Percentiles rank a stretch among this genome's conserved stretches.
Evolutionary conservation across 306 rosid species (phyloP).

Genomic region (Cotoneaster glaucophyllus): DNA sequence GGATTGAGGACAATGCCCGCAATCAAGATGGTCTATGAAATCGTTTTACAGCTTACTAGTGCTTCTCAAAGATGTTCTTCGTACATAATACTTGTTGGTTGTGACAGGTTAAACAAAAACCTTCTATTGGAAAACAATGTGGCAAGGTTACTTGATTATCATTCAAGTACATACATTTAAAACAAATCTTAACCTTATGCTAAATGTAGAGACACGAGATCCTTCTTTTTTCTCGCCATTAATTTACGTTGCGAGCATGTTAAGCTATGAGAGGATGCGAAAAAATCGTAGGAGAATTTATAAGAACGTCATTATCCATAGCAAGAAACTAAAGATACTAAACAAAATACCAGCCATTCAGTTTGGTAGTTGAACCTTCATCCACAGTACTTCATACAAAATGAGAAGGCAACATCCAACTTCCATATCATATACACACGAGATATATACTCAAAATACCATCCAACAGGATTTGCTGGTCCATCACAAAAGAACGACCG

Average conservation of each 20-base stretch:
- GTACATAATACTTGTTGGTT: too few species aligned
- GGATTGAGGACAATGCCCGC: background rate
- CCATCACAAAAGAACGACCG: background rate
- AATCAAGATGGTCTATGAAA: background rate
- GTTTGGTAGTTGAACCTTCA: constrained; percentile 1
- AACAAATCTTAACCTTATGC: too few species aligned
- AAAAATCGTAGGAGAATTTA: background rate
- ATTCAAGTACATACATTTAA: too few species aligned
- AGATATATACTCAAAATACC: constrained; percentile 36
- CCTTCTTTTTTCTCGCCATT: background rate
- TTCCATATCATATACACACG: constrained; percentile 7
- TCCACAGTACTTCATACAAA: constrained; percentile 8
- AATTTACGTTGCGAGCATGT: background rate
- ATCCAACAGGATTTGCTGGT: constrained; percentile 18
- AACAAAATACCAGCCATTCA: background rate
- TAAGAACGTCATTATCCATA: too few species aligned
- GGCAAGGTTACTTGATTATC: too few species aligned
- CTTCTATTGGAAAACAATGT: too few species aligned
- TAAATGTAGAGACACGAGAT: too few species aligned
- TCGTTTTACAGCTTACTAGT: background rate
- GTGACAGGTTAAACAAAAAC: too few species aligned
- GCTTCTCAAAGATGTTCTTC: too few species aligned
- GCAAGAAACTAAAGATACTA: background rate
- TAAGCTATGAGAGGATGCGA: background rate
- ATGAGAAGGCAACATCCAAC: background rate